phyloP scores from a whole-genome alignment of 2,329 filamentous ascomycete genomes.

The Byssoonygena ceratinophila region DNA sequence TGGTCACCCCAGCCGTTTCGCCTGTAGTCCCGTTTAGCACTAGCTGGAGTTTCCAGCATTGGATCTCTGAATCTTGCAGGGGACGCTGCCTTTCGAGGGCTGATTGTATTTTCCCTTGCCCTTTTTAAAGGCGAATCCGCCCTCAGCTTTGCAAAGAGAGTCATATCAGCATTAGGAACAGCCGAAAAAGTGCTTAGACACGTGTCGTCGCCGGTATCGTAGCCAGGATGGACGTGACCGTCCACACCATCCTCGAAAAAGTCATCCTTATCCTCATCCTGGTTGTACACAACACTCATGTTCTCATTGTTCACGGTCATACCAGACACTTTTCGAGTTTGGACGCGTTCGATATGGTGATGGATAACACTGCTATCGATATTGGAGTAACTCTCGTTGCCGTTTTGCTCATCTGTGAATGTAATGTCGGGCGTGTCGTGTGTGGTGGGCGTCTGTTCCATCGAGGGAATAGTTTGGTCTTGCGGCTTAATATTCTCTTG shows the following conservation, averaged over 20 bases:
- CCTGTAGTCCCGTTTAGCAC: slow-evolving; percentile 33
- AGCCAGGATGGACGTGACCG: slow-evolving; percentile 19
- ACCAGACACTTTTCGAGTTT: slow-evolving; percentile 22
- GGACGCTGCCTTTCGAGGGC: slow-evolving; percentile 33
- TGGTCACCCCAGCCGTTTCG: slow-evolving; percentile 26
- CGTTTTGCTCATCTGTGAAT: background rate
- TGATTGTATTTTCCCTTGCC: slow-evolving; percentile 31
- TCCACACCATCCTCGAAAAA: slow-evolving; percentile 21
- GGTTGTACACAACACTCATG: slow-evolving; percentile 34
- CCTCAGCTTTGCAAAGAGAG: slow-evolving; percentile 64
- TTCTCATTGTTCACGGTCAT: slow-evolving; percentile 33
- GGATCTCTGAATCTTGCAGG: slow-evolving; percentile 17
- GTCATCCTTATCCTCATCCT: slow-evolving; percentile 19
- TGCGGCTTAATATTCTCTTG: slow-evolving; percentile 2
- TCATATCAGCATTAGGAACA: slow-evolving; percentile 65
- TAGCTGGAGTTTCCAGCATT: slow-evolving; percentile 38
- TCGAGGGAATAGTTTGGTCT: background rate
- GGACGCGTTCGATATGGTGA: background rate
- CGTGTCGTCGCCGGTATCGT: slow-evolving; percentile 34
- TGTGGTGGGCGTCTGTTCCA: background rate
- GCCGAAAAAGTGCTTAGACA: slow-evolving; percentile 79
- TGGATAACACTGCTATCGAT: slow-evolving; percentile 15
- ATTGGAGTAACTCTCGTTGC: background rate
- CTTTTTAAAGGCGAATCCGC: slow-evolving; percentile 49
- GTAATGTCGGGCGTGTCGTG: background rate